phyloP scores from a whole-genome alignment of 2,329 filamentous ascomycete species.

The Arachnopeziza araneosa region DNA sequence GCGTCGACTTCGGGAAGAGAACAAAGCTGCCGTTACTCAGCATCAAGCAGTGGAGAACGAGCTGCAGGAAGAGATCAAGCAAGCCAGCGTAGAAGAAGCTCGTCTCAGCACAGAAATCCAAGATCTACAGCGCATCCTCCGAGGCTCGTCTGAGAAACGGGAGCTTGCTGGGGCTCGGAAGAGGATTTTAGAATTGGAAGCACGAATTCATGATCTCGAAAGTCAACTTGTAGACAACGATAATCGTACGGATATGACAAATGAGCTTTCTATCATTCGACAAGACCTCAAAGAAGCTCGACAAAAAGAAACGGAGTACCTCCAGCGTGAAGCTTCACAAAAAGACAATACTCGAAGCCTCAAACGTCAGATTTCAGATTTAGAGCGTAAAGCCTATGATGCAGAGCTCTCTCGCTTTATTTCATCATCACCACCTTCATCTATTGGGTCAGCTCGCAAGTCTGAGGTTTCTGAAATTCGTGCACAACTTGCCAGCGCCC shows the following conservation, averaged over 20 bases:
- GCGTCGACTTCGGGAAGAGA: conserved; percentile 60
- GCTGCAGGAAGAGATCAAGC: conserved; percentile 60
- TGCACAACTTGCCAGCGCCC: conserved; percentile 53
- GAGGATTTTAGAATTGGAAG: conserved; percentile 61
- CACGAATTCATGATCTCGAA: conserved; percentile 43
- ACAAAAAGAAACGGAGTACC: conserved; percentile 57
- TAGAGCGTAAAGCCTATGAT: conserved; percentile 64
- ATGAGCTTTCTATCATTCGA: conserved; percentile 53
- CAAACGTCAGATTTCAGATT: conserved; percentile 58
- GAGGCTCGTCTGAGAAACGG: conserved; percentile 35
- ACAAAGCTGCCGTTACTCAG: conserved; percentile 49
- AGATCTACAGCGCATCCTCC: conserved; percentile 41
- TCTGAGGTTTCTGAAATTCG: conserved; percentile 55
- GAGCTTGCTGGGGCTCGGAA: conserved; percentile 47
- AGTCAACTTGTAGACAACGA: conserved; percentile 31
- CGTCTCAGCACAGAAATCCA: conserved; percentile 51
- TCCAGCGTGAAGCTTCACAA: conserved; percentile 60
- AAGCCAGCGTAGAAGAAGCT: conserved; percentile 60
- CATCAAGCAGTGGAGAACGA: conserved; percentile 56
- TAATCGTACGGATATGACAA: conserved; percentile 40
- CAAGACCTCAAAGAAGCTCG: conserved; percentile 58
- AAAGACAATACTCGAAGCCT: conserved; percentile 58
- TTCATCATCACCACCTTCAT: conserved; percentile 41
- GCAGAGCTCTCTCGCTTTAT: conserved; percentile 48
- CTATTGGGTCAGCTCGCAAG: conserved; percentile 46